phyloP scores from a whole-genome alignment of 345 rosid genomes.

The Lepidium aucheri region DNA sequence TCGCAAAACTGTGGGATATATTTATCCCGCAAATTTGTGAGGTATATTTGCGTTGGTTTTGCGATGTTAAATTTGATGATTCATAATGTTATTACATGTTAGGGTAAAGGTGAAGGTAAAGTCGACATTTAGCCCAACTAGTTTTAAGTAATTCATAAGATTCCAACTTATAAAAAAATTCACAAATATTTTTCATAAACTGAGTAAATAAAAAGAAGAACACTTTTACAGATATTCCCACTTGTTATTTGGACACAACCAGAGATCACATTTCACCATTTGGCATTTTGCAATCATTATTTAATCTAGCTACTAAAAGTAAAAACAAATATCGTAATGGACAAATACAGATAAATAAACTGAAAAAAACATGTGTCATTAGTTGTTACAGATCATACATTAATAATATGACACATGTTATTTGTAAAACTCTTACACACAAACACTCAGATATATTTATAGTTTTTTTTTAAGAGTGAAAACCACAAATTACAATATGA shows the following conservation, averaged over 20 bases:
- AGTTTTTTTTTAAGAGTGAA: too few species aligned
- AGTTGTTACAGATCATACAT: slow-evolving; percentile 9
- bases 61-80: background rate
- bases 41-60: too few species aligned
- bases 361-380: background rate
- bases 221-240: background rate
- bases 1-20: too few species aligned
- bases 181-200: background rate
- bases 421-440: too few species aligned
- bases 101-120: background rate
- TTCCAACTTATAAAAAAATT: background rate
- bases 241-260: background rate
- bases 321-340: background rate
- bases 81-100: background rate
- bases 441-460: too few species aligned
- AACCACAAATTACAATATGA: too few species aligned
- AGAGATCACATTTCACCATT: background rate
- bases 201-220: background rate
- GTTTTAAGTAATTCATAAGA: background rate
- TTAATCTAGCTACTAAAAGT: background rate
- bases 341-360: background rate
- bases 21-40: too few species aligned
- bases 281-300: background rate
- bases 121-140: background rate
- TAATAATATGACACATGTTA: slow-evolving; percentile 1